A percentile compares a stretch with the other conserved stretches of the same genome.
phyloP scores from a whole-genome alignment of 306 rosid genomes.

The Luffa acutangula region DNA sequence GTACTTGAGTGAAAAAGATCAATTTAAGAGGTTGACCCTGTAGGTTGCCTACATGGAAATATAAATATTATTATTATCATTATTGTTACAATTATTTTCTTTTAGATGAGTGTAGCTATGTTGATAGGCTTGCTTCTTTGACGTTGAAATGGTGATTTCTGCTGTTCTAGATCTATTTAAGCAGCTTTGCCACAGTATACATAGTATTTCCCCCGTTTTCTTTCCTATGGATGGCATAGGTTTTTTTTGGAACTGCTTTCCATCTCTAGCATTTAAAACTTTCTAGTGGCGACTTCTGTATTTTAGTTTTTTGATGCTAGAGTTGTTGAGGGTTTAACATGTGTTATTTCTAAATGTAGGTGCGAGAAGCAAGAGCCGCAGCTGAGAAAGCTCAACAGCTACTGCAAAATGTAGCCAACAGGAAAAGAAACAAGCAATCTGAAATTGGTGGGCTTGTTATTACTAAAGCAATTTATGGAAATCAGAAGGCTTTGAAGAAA shows the following conservation, averaged over 20 bases:
- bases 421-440: slow-evolving; percentile 70
- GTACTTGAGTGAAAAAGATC: not conserved
- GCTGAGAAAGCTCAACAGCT: slow-evolving; percentile 90
- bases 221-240: not conserved
- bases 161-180: not conserved
- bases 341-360: slow-evolving; percentile 26
- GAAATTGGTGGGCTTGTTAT: slow-evolving; percentile 71
- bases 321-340: not conserved
- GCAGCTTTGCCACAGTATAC: not conserved
- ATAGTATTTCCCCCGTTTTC: not conserved
- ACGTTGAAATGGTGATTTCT: not conserved
- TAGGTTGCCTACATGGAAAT: not conserved
- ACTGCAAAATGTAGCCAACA: slow-evolving; percentile 65
- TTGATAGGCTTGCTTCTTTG: not conserved
- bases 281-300: not conserved
- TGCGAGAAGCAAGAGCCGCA: slow-evolving; percentile 60
- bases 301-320: not conserved
- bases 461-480: slow-evolving; percentile 67
- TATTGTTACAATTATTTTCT: not conserved
- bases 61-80: not conserved
- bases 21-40: not conserved
- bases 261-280: not conserved
- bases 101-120: not conserved
- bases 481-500: slow-evolving; percentile 33
- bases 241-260: not conserved